A percentile compares a stretch with the other conserved stretches of the same genome.
Conservation (phyloP, 208 protist genomes). For the Leishmania tarentolae region DNA sequence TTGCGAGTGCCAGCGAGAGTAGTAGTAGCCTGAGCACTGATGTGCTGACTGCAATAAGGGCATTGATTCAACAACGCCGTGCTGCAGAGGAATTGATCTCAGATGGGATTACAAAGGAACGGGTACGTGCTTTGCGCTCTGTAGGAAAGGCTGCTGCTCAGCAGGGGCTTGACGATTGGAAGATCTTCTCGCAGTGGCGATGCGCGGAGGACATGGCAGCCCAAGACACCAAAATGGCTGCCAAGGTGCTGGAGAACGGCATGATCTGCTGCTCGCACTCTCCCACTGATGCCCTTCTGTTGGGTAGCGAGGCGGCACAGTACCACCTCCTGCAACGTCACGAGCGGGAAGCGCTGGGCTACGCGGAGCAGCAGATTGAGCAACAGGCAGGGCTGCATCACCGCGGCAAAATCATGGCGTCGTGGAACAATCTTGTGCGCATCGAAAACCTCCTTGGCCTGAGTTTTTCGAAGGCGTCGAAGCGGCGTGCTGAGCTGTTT, state of each 20-base stretch:
- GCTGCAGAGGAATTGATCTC: conserved; percentile 19
- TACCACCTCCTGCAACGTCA: conserved; percentile 73
- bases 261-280: conserved; percentile 68
- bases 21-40: neutral
- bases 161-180: conserved; percentile 67
- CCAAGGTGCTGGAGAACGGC: conserved; percentile 77
- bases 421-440: conserved; percentile 74
- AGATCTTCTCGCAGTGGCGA: conserved; percentile 84
- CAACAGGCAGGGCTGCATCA: conserved; percentile 45
- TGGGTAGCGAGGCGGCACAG: conserved; percentile 60
- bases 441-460: conserved; percentile 62
- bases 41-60: conserved; percentile 2
- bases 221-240: conserved; percentile 64
- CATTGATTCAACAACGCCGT: conserved; percentile 32
- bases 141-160: conserved; percentile 67
- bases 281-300: conserved; percentile 46
- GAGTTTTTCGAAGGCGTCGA: conserved; percentile 59
- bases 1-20: neutral
- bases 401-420: conserved; percentile 39
- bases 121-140: conserved; percentile 46
- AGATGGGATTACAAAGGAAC: conserved; percentile 23
- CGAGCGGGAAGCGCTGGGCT: conserved; percentile 71
- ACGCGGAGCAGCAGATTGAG: conserved; percentile 80
- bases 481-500: conserved; percentile 52
- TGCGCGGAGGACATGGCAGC: conserved; percentile 46